Evolutionary conservation across 2,329 filamentous ascomycete species (phyloP).

Genomic region (Penicillium sp.): DNA sequence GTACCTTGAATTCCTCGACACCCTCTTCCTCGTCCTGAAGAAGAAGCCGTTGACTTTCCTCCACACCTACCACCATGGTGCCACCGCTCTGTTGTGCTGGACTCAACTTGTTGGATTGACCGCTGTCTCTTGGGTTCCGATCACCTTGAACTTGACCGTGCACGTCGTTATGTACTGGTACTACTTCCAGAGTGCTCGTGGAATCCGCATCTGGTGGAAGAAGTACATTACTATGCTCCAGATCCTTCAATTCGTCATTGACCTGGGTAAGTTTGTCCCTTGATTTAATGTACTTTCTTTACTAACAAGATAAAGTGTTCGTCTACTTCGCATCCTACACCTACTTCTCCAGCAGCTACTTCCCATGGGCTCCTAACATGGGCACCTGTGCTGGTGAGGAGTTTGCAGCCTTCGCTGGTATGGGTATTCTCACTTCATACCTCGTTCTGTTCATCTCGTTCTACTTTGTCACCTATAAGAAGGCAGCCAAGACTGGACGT

Average conservation of each 20-base stretch:
- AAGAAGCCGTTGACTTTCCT: slow-evolving; percentile 99
- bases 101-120: slow-evolving; percentile 92
- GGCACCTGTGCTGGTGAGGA: slow-evolving; percentile 93
- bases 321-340: slow-evolving; percentile 99
- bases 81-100: slow-evolving; percentile 95
- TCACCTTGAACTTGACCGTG: slow-evolving; percentile 85
- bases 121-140: slow-evolving; percentile 90
- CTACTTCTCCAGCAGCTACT: slow-evolving; percentile 93
- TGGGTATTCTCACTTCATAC: slow-evolving; percentile 89
- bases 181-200: slow-evolving; percentile 98
- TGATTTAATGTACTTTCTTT: slow-evolving; percentile 10
- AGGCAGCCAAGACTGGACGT: slow-evolving; percentile 50
- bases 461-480: slow-evolving; percentile 93
- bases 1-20: slow-evolving; percentile 93
- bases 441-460: slow-evolving; percentile 98
- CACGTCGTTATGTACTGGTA: slow-evolving; percentile 99
- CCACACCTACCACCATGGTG: slow-evolving; percentile 98
- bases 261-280: slow-evolving; percentile 66
- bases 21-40: slow-evolving; percentile 95
- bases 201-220: slow-evolving; percentile 98
- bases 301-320: slow-evolving; percentile 63
- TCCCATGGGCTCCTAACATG: slow-evolving; percentile 73
- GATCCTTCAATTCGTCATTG: slow-evolving; percentile 95
- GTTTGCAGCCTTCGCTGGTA: slow-evolving; percentile 89
- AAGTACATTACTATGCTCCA: slow-evolving; percentile 98